Evolutionary conservation across 225 moss, liverwort and hornwort genomes (phyloP).

Genomic region (Lunularia cruciata): DNA sequence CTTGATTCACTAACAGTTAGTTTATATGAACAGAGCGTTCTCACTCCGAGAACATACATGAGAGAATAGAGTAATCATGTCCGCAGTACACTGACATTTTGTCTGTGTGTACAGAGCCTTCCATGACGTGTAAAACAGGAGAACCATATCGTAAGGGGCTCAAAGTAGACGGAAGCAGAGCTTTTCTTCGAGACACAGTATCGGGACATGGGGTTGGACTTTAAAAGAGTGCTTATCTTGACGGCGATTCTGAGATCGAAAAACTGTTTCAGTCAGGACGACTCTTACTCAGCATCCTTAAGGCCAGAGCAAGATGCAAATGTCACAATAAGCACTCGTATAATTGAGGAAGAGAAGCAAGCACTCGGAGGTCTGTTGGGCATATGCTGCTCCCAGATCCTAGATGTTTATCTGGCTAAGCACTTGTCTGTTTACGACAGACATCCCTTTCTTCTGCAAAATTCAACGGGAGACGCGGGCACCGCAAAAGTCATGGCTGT

Average conservation of each 20-base stretch:
- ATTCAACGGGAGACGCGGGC: conserved; percentile 41
- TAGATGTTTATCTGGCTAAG: conserved; percentile 19
- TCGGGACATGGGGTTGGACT: conserved; percentile 16
- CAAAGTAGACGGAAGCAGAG: conserved; percentile 20
- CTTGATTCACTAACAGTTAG: no score
- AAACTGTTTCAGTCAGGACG: neutral
- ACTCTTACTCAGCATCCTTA: neutral
- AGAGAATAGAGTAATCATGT: no score
- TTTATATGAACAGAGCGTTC: no score
- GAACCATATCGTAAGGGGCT: conserved; percentile 20
- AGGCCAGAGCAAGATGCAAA: neutral
- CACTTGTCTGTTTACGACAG: conserved; percentile 25
- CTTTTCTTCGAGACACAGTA: conserved; percentile 25
- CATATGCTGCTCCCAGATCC: conserved; percentile 19
- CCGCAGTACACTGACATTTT: neutral
- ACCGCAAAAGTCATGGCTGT: conserved; percentile 35
- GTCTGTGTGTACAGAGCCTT: conserved; percentile 20
- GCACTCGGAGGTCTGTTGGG: conserved; percentile 27
- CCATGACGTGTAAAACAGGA: conserved; percentile 33
- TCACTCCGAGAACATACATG: no score
- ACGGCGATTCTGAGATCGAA: neutral
- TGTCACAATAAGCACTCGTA: neutral
- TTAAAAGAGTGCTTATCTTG: neutral
- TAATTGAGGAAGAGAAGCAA: conserved; percentile 11
- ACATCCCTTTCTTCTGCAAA: conserved; percentile 28